Evolutionary conservation across 345 rosid genomes (phyloP).

Genomic region (Brassica juncea): DNA sequence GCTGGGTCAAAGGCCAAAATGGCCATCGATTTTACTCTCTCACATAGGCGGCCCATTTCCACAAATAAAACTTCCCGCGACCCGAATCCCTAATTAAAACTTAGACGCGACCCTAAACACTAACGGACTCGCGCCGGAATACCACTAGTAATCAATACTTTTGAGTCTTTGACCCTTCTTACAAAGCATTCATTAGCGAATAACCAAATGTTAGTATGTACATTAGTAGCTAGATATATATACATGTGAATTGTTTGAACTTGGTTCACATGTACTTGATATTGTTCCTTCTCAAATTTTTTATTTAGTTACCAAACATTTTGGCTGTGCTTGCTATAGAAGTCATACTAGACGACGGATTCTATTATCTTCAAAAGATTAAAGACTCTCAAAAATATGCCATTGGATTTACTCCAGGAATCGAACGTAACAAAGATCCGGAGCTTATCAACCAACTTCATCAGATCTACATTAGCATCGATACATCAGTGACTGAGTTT

Average conservation of each 20-base stretch:
- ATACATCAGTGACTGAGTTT: constrained; percentile 61
- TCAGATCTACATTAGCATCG: constrained; percentile 64
- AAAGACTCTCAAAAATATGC: constrained; percentile 49
- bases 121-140: too few relatives aligned
- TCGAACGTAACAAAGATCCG: constrained; percentile 62
- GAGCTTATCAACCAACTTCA: constrained; percentile 52
- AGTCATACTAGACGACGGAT: constrained; percentile 60
- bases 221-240: neutral
- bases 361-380: constrained; percentile 47
- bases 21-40: too few relatives aligned
- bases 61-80: too few relatives aligned
- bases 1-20: too few relatives aligned
- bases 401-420: constrained; percentile 54
- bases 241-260: neutral
- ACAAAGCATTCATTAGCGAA: neutral
- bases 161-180: neutral
- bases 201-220: neutral
- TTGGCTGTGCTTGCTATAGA: constrained; percentile 34
- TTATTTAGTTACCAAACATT: neutral
- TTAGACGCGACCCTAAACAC: too few relatives aligned
- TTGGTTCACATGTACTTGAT: neutral
- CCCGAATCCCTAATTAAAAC: too few relatives aligned
- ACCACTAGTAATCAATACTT: too few relatives aligned
- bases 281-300: neutral
- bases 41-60: too few relatives aligned